These are phyloP conservation scores for Solanum hybrid DNA, from an alignment of 305 asterid species.

Conservation along the genomic window DNA sequence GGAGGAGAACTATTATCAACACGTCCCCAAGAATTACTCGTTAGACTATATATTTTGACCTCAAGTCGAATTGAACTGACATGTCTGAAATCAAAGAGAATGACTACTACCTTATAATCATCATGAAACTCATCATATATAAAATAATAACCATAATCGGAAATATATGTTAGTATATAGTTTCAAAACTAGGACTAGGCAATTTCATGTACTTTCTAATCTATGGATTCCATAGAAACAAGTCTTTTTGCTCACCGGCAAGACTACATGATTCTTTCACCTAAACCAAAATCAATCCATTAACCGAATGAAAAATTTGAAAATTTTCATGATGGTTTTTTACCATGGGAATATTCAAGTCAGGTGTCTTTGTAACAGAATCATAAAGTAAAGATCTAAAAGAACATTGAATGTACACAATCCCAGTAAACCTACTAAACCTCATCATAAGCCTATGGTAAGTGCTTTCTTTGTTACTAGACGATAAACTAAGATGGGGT, in stretches of 20 bases:
- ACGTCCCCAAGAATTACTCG: background rate
- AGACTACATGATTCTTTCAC: background rate
- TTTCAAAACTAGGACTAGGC: background rate
- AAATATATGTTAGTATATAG: no score
- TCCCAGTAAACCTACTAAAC: no score
- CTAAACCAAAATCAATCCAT: background rate
- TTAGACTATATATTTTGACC: background rate
- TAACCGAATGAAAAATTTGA: background rate
- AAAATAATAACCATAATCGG: no score
- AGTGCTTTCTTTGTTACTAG: background rate
- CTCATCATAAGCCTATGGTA: background rate
- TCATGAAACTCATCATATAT: background rate
- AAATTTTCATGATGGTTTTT: background rate
- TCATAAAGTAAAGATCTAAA: slow-evolving; percentile 16
- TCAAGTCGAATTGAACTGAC: background rate
- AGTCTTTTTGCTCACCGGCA: background rate
- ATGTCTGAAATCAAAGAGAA: no score
- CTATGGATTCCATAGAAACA: background rate
- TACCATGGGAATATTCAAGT: slow-evolving; percentile 22
- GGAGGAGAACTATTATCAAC: background rate
- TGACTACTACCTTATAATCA: background rate
- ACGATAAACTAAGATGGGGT: background rate
- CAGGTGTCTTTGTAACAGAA: background rate
- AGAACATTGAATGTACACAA: no score
- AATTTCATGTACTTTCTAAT: background rate